These are phyloP conservation scores for Sporisorium reilianum DNA, from an alignment of 1,284 basidiomycete species.

Conservation along the genomic window DNA sequence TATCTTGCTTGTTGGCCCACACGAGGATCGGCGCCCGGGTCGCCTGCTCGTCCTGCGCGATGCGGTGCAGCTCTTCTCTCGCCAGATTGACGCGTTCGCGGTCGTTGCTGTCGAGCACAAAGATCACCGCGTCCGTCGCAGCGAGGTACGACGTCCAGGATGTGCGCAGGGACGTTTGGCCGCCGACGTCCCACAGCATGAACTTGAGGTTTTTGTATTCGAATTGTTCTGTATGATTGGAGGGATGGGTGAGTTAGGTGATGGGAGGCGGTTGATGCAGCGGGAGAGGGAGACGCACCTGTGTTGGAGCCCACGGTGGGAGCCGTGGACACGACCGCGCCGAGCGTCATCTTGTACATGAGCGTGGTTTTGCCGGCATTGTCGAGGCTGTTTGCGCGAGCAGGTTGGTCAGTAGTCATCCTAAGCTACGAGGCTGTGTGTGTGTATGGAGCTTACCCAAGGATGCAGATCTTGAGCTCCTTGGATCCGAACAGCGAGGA, in stretches of 20 bases:
- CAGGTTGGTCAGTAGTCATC: neutral
- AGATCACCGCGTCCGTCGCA: constrained; percentile 71
- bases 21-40: constrained; percentile 71
- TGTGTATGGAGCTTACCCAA: constrained; percentile 51
- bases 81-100: constrained; percentile 71
- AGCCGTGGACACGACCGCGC: constrained; percentile 72
- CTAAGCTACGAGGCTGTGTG: too few species aligned
- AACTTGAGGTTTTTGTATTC: constrained; percentile 73
- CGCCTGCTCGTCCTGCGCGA: constrained; percentile 69
- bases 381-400: too few species aligned
- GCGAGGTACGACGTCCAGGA: constrained; percentile 72
- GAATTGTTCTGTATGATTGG: constrained; percentile 45
- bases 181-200: constrained; percentile 72
- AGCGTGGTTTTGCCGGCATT: constrained; percentile 73
- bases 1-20: constrained; percentile 73
- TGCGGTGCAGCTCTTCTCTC: constrained; percentile 71
- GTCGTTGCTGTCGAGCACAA: constrained; percentile 73
- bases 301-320: constrained; percentile 72
- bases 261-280: neutral
- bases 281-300: constrained; percentile 16
- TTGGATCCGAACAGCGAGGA: constrained; percentile 71
- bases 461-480: constrained; percentile 71
- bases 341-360: constrained; percentile 73
- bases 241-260: neutral
- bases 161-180: constrained; percentile 71